Evolutionary conservation across 768 basidiomycete genomes (phyloP), one percentile per base, ranked within the genome.

Genomic region (Termitomyces sp.): DNA sequence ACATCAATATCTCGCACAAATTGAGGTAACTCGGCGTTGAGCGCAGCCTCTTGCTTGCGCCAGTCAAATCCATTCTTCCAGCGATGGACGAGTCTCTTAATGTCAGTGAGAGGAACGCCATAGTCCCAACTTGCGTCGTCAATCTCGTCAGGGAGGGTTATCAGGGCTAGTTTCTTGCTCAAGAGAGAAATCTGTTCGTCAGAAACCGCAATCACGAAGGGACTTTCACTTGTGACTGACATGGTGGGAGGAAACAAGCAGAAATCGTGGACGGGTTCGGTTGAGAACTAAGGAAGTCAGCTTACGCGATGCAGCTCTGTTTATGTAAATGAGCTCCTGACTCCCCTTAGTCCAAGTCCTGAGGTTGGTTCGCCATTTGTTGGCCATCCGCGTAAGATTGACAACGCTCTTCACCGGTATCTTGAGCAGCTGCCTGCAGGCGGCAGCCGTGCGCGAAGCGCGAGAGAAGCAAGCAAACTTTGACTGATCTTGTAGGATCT

Each of bases 21-120:
- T 68, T 83, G 82, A 4, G 84, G 82, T 3, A 87, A 60, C 43
- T 77, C 74, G 4, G 68, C 68, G 61, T 87, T 86, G 59, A 87
- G 67, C 12, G 65, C 65, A 1, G 70, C 73, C 64, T 87, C 86
- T 13, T 81, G 67, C 49, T 71, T 76, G 58, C 77, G 72, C 85
- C 86, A 87, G 69, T 86, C 76, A 59, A 77, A 85, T 0, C 75
- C 79, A 46, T 73, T 65, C 59, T 70, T 74, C 84, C 84, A 85
- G 32, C 71, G 70, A 3, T 66, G 61, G 0, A 75, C 72, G 0
- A 86, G 72, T 6, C 81, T 75, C 51, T 76, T 70, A 13, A 86
- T 59, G 57, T 83, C 77, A 0, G 71, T 67, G 3, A 83, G 71
- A 1, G 84, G 81, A 1, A 63, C 72, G 5, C 85, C 85, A 51